Base-by-base conservation (phyloP, 768 basidiomycete genomes). In the Podaxis rugospora region DNA sequence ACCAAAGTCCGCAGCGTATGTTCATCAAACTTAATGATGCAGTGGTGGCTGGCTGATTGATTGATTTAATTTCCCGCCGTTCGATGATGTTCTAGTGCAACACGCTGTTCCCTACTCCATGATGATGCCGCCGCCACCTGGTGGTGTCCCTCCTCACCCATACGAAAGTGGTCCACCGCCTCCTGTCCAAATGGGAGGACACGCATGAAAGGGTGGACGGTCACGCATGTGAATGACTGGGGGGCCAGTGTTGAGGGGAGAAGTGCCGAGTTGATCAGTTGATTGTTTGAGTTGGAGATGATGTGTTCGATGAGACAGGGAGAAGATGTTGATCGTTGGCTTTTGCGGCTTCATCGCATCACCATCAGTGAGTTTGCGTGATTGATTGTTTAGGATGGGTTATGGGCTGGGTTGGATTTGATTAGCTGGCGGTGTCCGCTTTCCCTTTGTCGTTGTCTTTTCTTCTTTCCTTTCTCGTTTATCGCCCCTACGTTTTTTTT, bases 51-150 rank as follows among this genome's bases (percentile, higher is more conserved):
- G 23, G n/a, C n/a, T 57, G 44, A 57, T 47, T 55, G 21, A 55
- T 23, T 46, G 44, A 44, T 57, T n/a, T 39, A 23, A 5, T 18
- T 39, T 21, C 23, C 3, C 10, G 3, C 21, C 18, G 10, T 21
- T 37, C 25, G 55, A 57, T 36, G 47, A 27, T 32, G 27, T 65
- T 68, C 64, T 74, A 94, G 92, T 93, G 71, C 87, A 87, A 73
- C 92, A 93, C 67, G 90, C 92, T 36, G 85, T 90, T 65, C 88
- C 90, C 51, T 94, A 93, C 71, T 88, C 83, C n/a, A 90, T 92
- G 89, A 93, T 93, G 90, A 92, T 92, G 88, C 89, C 86, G 58
- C 88, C 88, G 5, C 86, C 87, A 53, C 70, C 69, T 9, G 68
- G 66, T 55, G 83, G 79, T 60, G 81, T 77, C 42, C 88, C 87